phyloP scores from a whole-genome alignment of 495 filamentous ascomycete genomes.

The Aspergillus asperescens region DNA sequence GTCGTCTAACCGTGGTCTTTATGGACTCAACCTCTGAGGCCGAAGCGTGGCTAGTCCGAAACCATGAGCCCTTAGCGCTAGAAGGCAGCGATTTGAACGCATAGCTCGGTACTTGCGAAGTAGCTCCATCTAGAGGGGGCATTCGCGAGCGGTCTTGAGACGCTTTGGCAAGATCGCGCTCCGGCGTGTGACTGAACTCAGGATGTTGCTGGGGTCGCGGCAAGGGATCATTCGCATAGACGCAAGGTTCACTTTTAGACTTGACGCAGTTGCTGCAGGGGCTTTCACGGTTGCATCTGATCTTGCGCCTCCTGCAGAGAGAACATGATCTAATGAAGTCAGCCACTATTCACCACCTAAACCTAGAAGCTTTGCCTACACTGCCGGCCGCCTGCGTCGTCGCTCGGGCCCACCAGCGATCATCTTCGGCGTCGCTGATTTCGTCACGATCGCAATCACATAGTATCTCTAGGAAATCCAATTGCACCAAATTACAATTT shows the following conservation, averaged over 20 bases:
- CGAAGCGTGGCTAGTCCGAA: constrained; percentile 26
- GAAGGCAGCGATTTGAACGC: constrained; percentile 14
- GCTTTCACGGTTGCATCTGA: constrained; percentile 44
- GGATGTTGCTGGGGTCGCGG: constrained; percentile 10
- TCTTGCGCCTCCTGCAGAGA: constrained; percentile 46
- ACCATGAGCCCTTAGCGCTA: constrained; percentile 25
- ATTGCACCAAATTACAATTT: too few species aligned
- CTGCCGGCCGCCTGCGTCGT: constrained; percentile 43
- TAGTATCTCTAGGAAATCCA: too few species aligned
- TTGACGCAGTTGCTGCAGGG: constrained; percentile 50
- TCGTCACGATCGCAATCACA: too few species aligned
- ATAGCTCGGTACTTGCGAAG: not conserved
- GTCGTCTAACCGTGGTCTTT: constrained; percentile 34
- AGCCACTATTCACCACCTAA: not conserved
- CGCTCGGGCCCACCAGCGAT: constrained; percentile 26
- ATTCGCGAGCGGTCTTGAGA: not conserved
- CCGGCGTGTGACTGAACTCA: constrained; percentile 1
- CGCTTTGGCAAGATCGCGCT: not conserved
- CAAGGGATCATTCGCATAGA: constrained; percentile 29
- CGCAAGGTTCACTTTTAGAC: constrained; percentile 38
- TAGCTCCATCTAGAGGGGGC: not conserved
- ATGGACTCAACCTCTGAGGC: constrained; percentile 33
- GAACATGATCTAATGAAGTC: constrained; percentile 36
- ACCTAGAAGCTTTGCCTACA: constrained; percentile 28
- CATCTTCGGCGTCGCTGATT: not conserved